Evolutionary conservation across 192 early-diverging fungal species (phyloP).

Genomic region (Mortierella alpina): DNA sequence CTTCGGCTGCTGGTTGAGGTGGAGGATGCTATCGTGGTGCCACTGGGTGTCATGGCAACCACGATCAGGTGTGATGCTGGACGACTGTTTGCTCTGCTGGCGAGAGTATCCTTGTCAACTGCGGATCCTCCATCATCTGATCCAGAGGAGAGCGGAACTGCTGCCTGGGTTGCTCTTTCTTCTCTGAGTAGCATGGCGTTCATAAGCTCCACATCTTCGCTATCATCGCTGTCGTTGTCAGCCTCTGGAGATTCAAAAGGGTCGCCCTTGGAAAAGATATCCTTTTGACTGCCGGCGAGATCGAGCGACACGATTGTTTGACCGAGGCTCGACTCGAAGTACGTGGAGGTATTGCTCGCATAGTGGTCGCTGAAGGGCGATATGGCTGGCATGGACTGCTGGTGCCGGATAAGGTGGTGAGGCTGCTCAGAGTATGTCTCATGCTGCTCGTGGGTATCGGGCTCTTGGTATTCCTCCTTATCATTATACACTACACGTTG

Average conservation of each 20-base stretch:
- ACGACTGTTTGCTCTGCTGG: too few relatives aligned
- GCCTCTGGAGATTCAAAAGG: not conserved
- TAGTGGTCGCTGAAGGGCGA: slow-evolving; percentile 18
- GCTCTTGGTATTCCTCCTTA: slow-evolving; percentile 20
- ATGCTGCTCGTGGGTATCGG: not conserved
- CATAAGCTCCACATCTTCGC: slow-evolving; percentile 26
- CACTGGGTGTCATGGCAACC: too few relatives aligned
- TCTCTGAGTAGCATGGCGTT: slow-evolving; percentile 38
- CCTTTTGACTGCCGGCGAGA: not conserved
- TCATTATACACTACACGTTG: not conserved
- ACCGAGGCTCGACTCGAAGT: not conserved
- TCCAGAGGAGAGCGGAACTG: not conserved
- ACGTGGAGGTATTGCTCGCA: not conserved
- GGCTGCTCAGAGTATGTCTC: not conserved
- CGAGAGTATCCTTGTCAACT: too few relatives aligned
- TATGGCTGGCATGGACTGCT: slow-evolving; percentile 8
- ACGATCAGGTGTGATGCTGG: too few relatives aligned
- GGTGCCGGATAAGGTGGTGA: not conserved
- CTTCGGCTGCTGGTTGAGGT: too few relatives aligned
- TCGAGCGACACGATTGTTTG: not conserved
- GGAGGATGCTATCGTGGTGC: too few relatives aligned
- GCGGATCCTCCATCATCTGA: too few relatives aligned
- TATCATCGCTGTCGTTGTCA: not conserved
- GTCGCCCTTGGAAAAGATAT: not conserved
- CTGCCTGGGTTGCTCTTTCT: slow-evolving; percentile 10